Evolutionary conservation across 2,329 filamentous ascomycete genomes (phyloP).

Genomic region (Fusarium subtropicale): DNA sequence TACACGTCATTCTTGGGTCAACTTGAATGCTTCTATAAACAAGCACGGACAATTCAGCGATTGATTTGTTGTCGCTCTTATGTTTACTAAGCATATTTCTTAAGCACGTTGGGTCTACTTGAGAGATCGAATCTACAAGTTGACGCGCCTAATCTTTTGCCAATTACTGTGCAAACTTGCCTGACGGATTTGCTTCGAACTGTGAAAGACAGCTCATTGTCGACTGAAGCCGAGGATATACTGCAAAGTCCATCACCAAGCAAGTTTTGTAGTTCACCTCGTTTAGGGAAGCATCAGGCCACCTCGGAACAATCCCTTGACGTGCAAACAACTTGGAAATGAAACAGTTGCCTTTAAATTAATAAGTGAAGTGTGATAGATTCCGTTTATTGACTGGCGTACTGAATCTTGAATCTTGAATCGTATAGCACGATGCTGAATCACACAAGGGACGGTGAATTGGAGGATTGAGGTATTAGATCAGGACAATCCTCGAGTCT

Average conservation of each 20-base stretch:
- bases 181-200: background rate
- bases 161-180: background rate
- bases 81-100: background rate
- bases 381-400: background rate
- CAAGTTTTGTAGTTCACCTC: background rate
- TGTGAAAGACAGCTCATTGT: background rate
- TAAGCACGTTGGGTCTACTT: background rate
- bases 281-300: too few species aligned
- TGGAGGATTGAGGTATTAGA: too few species aligned
- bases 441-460: too few species aligned
- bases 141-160: background rate
- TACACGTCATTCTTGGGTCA: conserved; percentile 26
- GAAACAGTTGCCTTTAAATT: too few species aligned
- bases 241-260: background rate
- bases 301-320: background rate
- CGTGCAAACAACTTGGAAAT: background rate
- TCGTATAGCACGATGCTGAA: background rate
- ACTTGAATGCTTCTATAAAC: background rate
- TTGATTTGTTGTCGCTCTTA: too few species aligned
- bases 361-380: too few species aligned
- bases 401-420: background rate
- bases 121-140: background rate
- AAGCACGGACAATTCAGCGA: background rate
- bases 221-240: background rate
- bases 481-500: background rate